Evolutionary conservation across 192 early-diverging fungal species (phyloP).

Genomic region (Spizellomyces sp.): DNA sequence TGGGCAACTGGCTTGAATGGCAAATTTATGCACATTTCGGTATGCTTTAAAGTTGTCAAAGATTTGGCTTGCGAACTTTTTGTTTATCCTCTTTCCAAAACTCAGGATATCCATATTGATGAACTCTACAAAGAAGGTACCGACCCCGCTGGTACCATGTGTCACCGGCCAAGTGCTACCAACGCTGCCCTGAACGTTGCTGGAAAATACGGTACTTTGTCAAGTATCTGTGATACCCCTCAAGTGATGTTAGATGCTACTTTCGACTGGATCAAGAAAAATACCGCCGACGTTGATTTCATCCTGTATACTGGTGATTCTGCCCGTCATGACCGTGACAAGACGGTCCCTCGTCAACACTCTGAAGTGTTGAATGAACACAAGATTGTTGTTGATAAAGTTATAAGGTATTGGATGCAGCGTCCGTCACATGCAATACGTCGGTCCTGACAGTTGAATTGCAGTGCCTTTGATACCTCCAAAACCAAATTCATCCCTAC

Average conservation of each 20-base stretch:
- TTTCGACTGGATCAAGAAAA: conserved; percentile 25
- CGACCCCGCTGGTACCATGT: conserved; percentile 19
- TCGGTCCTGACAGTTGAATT: neutral
- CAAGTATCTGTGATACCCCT: conserved; percentile 32
- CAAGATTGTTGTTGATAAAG: conserved; percentile 20
- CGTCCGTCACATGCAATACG: neutral
- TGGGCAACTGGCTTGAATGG: conserved; percentile 2
- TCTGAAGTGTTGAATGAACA: conserved; percentile 13
- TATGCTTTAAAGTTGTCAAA: neutral
- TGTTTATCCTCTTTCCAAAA: neutral
- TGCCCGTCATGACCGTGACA: conserved; percentile 41
- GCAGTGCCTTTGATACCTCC: conserved; percentile 13
- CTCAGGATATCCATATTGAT: conserved; percentile 27
- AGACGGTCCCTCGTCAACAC: neutral
- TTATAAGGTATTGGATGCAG: neutral
- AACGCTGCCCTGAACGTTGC: conserved; percentile 20
- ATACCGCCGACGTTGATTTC: conserved; percentile 32
- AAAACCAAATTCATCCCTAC: conserved; percentile 31
- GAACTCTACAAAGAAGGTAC: conserved; percentile 25
- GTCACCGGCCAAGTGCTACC: conserved; percentile 19
- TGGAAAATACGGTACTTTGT: conserved; percentile 33
- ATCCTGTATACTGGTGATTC: conserved; percentile 41
- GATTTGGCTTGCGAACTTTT: neutral
- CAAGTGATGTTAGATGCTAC: conserved; percentile 28
- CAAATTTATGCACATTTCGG: conserved; percentile 27